These are phyloP conservation scores for Citrus mangshanensis DNA, from an alignment of 345 rosid genomes.

Conservation along the genomic window DNA sequence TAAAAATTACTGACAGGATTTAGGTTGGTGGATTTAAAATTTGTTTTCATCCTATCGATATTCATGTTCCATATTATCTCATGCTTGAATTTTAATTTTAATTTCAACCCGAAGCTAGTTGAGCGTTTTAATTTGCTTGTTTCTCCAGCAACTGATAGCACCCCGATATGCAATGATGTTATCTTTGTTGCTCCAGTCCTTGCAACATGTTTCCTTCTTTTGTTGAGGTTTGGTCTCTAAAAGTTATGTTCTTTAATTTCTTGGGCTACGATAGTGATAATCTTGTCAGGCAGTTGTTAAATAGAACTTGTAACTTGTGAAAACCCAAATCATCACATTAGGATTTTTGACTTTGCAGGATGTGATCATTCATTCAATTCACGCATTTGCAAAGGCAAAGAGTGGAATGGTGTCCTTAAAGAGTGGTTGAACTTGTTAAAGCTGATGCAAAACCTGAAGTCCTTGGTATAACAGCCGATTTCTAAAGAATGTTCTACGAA, in stretches of 20 bases:
- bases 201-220: conserved; percentile 64
- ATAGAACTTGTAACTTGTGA: neutral
- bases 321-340: neutral
- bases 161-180: conserved; percentile 47
- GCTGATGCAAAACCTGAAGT: conserved; percentile 58
- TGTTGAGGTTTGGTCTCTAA: conserved; percentile 65
- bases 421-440: conserved; percentile 83
- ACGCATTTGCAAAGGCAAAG: conserved; percentile 58
- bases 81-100: too few relatives aligned
- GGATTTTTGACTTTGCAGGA: conserved; percentile 37
- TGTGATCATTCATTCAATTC: conserved; percentile 55
- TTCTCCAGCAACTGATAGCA: conserved; percentile 49
- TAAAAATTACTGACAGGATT: too few relatives aligned
- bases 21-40: too few relatives aligned
- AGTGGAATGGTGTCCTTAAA: conserved; percentile 69
- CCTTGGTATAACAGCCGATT: conserved; percentile 54
- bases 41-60: too few relatives aligned
- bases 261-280: conserved; percentile 62
- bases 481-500: conserved; percentile 61
- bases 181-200: conserved; percentile 57
- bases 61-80: too few relatives aligned
- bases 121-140: conserved; percentile 47
- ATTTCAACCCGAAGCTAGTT: too few relatives aligned
- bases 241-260: conserved; percentile 65
- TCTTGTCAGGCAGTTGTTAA: conserved; percentile 46